Evolutionary conservation across 495 filamentous ascomycete genomes (phyloP).

Genomic region (Aspergillus conjunctus): DNA sequence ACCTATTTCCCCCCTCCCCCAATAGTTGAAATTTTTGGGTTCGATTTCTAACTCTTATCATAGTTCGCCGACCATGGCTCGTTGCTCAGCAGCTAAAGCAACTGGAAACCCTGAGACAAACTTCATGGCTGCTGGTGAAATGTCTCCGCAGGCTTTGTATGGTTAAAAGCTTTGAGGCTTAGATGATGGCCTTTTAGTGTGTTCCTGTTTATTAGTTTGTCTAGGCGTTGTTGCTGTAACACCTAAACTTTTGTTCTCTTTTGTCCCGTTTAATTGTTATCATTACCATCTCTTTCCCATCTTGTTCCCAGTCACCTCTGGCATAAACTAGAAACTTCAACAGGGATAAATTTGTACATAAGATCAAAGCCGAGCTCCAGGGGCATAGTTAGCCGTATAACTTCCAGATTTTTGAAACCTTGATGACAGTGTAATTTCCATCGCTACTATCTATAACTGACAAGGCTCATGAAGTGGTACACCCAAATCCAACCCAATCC

Average conservation of each 20-base stretch:
- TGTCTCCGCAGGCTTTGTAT: slow-evolving; percentile 52
- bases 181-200: slow-evolving; percentile 27
- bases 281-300: slow-evolving; percentile 14
- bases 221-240: slow-evolving; percentile 51
- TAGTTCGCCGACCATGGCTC: slow-evolving; percentile 95
- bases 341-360: slow-evolving; percentile 49
- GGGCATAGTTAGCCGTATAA: slow-evolving; percentile 24
- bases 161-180: slow-evolving; percentile 31
- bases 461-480: too few species aligned
- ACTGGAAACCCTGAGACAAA: slow-evolving; percentile 71
- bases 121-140: slow-evolving; percentile 80
- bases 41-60: slow-evolving; percentile 32
- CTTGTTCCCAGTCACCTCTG: slow-evolving; percentile 19
- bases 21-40: slow-evolving; percentile 15
- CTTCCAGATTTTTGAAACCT: not conserved
- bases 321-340: slow-evolving; percentile 30
- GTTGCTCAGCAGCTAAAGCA: slow-evolving; percentile 84
- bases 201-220: slow-evolving; percentile 43
- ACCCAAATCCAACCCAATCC: too few species aligned
- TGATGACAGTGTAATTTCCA: not conserved
- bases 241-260: slow-evolving; percentile 34
- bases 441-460: too few species aligned
- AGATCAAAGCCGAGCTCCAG: slow-evolving; percentile 36
- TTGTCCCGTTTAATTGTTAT: slow-evolving; percentile 20
- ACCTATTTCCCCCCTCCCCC: not conserved